Evolutionary conservation across 129 eudicot genomes (phyloP).

Genomic region (Flaveria sonorensis): DNA sequence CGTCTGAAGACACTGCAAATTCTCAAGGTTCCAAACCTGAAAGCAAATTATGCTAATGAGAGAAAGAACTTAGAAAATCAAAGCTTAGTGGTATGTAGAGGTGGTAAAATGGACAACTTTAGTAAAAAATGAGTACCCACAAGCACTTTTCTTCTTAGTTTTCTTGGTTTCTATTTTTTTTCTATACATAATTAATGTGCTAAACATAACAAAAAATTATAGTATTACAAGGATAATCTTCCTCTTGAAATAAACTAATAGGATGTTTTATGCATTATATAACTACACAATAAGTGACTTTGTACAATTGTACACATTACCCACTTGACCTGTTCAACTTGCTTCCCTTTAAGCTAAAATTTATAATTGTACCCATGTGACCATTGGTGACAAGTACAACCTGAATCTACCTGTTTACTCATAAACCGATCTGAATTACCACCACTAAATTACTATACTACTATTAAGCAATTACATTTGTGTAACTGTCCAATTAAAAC

Average conservation of each 20-base stretch:
- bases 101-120: background rate
- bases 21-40: slow-evolving; percentile 97
- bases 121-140: background rate
- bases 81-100: background rate
- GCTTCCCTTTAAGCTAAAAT: background rate
- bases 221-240: background rate
- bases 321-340: background rate
- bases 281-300: background rate
- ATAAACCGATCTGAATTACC: too few relatives aligned
- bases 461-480: background rate
- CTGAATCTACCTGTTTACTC: background rate
- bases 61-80: background rate
- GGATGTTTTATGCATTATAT: background rate
- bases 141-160: background rate
- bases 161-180: background rate
- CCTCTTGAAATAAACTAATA: background rate
- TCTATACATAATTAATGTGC: background rate
- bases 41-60: slow-evolving; percentile 18
- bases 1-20: slow-evolving; percentile 84
- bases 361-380: background rate
- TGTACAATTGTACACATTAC: background rate
- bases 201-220: background rate
- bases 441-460: too few relatives aligned
- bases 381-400: background rate
- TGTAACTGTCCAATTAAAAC: background rate